Conservation (phyloP, 1,284 basidiomycete species). For the Omphalotus olearius region DNA sequence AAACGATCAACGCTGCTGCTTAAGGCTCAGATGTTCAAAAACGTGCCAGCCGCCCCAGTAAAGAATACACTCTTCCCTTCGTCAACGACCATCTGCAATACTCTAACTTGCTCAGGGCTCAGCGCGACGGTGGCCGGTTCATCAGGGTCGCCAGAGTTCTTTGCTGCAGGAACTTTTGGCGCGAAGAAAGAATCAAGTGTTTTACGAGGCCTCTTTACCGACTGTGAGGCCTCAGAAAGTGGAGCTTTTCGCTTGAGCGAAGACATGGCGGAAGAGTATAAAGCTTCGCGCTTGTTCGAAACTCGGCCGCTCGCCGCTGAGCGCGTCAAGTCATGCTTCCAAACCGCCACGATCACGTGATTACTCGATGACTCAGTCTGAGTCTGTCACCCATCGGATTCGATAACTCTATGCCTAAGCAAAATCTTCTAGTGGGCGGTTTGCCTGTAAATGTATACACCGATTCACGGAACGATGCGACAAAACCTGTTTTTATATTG, state of each 20-base stretch:
- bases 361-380: too few species aligned
- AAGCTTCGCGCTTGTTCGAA: not conserved
- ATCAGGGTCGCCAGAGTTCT: conserved; percentile 10
- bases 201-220: conserved; percentile 7
- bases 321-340: too few species aligned
- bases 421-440: conserved; percentile 38
- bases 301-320: too few species aligned
- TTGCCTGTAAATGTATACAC: conserved; percentile 37
- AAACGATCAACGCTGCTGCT: not conserved
- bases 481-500: conserved; percentile 40
- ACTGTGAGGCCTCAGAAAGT: not conserved
- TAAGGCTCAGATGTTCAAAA: not conserved
- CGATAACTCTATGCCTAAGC: too few species aligned
- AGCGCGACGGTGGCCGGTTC: conserved; percentile 12
- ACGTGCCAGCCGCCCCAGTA: conserved; percentile 15
- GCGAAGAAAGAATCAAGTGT: conserved; percentile 13
- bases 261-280: not conserved
- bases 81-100: conserved; percentile 14
- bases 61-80: conserved; percentile 15
- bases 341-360: too few species aligned
- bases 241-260: conserved; percentile 9
- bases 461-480: conserved; percentile 12
- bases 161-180: conserved; percentile 10
- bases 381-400: too few species aligned
- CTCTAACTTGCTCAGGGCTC: conserved; percentile 10